Percentiles rank a stretch among this genome's conserved stretches.
Evolutionary conservation across 2,329 filamentous ascomycete genomes (phyloP).

Genomic region (Emergomyces orientalis): DNA sequence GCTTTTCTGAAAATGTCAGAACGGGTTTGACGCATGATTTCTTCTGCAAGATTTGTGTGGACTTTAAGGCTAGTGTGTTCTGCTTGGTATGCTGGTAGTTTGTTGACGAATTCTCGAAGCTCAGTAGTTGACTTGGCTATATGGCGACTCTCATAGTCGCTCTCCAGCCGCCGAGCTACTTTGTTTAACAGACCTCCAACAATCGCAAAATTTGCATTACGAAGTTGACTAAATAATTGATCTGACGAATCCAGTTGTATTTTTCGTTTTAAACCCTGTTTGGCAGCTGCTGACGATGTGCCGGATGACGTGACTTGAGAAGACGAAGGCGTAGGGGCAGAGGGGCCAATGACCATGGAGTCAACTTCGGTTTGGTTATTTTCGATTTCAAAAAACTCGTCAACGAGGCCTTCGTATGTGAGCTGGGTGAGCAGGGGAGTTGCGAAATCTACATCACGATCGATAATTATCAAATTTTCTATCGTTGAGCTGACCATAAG

Average conservation of each 20-base stretch:
- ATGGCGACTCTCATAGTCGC: constrained; percentile 81
- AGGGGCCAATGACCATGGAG: constrained; percentile 73
- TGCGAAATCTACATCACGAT: constrained; percentile 88
- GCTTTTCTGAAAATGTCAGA: constrained; percentile 81
- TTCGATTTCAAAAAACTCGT: constrained; percentile 84
- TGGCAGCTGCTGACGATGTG: constrained; percentile 41
- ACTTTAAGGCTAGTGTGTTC: constrained; percentile 89
- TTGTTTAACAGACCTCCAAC: constrained; percentile 84
- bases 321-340: constrained; percentile 46
- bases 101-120: constrained; percentile 88
- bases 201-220: constrained; percentile 90
- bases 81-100: constrained; percentile 81
- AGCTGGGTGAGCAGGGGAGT: constrained; percentile 87
- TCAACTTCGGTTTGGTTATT: constrained; percentile 92
- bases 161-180: constrained; percentile 75
- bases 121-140: constrained; percentile 81
- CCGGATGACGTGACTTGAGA: constrained; percentile 47
- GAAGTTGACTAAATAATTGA: constrained; percentile 74
- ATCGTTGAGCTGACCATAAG: constrained; percentile 77
- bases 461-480: constrained; percentile 88
- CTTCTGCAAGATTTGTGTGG: constrained; percentile 85
- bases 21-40: constrained; percentile 86
- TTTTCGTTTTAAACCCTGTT: constrained; percentile 68
- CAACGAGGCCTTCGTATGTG: constrained; percentile 91
- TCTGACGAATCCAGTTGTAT: constrained; percentile 84